Conservation (phyloP, 345 rosid species). For the Citrus unshiu region DNA sequence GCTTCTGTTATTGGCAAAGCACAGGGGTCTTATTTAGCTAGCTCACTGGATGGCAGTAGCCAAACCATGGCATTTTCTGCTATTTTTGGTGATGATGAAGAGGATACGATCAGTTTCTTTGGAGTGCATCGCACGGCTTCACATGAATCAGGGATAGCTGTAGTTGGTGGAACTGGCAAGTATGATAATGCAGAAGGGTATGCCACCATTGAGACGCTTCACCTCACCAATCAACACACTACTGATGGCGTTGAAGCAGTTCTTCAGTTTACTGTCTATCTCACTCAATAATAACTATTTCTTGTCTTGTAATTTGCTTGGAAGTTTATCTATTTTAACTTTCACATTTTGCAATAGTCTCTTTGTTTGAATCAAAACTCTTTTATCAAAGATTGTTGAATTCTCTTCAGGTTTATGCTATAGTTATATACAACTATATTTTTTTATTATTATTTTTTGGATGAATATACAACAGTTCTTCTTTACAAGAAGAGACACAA, state of each 20-base stretch:
- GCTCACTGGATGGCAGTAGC: constrained; percentile 48
- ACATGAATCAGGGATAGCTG: constrained; percentile 35
- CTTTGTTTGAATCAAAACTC: neutral
- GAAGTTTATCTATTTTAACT: neutral
- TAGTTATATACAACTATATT: neutral
- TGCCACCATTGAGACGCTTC: constrained; percentile 41
- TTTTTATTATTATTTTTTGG: too few species aligned
- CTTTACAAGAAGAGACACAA: too few species aligned
- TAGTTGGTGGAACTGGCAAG: constrained; percentile 54
- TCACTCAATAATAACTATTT: constrained; percentile 7
- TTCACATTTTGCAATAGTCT: neutral
- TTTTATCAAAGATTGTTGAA: neutral
- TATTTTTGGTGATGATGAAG: constrained; percentile 19
- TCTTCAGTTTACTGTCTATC: constrained; percentile 33
- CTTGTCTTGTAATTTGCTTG: neutral
- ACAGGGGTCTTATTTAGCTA: constrained; percentile 47
- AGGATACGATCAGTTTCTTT: constrained; percentile 49
- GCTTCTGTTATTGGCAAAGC: constrained; percentile 43
- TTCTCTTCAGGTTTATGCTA: neutral
- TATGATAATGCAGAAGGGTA: constrained; percentile 46
- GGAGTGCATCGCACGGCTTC: constrained; percentile 58
- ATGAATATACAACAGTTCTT: too few species aligned
- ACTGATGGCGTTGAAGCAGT: constrained; percentile 53
- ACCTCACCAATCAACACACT: constrained; percentile 35
- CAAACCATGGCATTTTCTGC: constrained; percentile 46